Evolutionary conservation across 345 rosid species (phyloP).

Genomic region (Triadica sebifera): DNA sequence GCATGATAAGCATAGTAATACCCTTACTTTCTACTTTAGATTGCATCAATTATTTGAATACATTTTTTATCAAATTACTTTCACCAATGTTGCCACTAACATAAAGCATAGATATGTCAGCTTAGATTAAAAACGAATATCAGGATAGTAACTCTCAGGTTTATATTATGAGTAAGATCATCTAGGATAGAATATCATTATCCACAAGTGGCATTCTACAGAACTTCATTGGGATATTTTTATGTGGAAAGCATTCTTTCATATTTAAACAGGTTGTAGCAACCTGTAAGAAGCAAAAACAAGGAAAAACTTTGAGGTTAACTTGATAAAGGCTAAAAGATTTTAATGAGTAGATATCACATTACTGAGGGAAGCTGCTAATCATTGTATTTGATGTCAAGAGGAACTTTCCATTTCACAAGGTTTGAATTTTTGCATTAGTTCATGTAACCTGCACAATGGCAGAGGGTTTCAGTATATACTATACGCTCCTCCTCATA

Average conservation of each 20-base stretch:
- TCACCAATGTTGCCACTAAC: not conserved
- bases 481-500: not conserved
- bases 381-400: not conserved
- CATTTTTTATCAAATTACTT: not conserved
- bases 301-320: not conserved
- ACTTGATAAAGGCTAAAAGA: not conserved
- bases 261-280: not conserved
- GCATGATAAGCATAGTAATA: not conserved
- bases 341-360: not conserved
- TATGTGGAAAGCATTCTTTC: not conserved
- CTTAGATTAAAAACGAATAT: not conserved
- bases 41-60: not conserved
- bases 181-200: not conserved
- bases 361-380: not conserved
- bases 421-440: not conserved
- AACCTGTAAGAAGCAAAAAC: not conserved
- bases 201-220: not conserved
- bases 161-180: not conserved
- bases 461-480: not conserved
- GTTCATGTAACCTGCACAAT: not conserved
- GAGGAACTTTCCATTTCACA: not conserved
- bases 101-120: not conserved
- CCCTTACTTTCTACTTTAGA: not conserved
- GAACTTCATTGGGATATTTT: not conserved
- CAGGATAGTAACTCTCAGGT: not conserved